Evolutionary conservation across 2,329 filamentous ascomycete species (phyloP).

Genomic region (Stachybotrys echinatus): DNA sequence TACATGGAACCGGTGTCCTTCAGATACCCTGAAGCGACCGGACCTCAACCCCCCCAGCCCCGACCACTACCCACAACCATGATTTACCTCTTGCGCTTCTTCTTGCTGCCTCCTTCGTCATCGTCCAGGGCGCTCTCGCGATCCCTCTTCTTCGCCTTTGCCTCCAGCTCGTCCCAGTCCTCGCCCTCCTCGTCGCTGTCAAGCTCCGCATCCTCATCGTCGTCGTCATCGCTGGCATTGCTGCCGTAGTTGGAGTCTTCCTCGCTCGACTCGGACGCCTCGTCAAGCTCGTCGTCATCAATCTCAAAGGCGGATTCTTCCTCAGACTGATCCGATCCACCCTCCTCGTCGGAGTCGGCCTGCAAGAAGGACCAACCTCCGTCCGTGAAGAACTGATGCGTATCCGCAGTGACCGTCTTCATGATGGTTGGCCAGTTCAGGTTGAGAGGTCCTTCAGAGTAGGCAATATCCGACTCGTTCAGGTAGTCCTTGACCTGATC

Average conservation of each 20-base stretch:
- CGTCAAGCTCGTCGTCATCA: slow-evolving; percentile 78
- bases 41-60: background rate
- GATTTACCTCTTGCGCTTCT: slow-evolving; percentile 27
- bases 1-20: background rate
- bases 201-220: slow-evolving; percentile 59
- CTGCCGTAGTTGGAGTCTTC: slow-evolving; percentile 93
- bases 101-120: slow-evolving; percentile 62
- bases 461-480: slow-evolving; percentile 91
- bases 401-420: slow-evolving; percentile 94
- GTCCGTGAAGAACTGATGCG: slow-evolving; percentile 90
- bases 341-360: slow-evolving; percentile 82
- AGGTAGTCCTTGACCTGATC: slow-evolving; percentile 98
- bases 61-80: background rate
- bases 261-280: slow-evolving; percentile 68
- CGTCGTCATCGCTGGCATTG: slow-evolving; percentile 78
- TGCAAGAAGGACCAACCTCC: slow-evolving; percentile 93
- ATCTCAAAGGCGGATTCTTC: slow-evolving; percentile 94
- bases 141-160: slow-evolving; percentile 84
- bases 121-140: slow-evolving; percentile 45
- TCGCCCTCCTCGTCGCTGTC: slow-evolving; percentile 71
- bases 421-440: slow-evolving; percentile 99
- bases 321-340: slow-evolving; percentile 69
- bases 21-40: background rate
- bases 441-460: slow-evolving; percentile 90
- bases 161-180: slow-evolving; percentile 92